A percentile compares a stretch with the other conserved stretches of the same genome.
Evolutionary conservation across 2,329 filamentous ascomycete genomes (phyloP).

Genomic region (Calonectria ilicicola): DNA sequence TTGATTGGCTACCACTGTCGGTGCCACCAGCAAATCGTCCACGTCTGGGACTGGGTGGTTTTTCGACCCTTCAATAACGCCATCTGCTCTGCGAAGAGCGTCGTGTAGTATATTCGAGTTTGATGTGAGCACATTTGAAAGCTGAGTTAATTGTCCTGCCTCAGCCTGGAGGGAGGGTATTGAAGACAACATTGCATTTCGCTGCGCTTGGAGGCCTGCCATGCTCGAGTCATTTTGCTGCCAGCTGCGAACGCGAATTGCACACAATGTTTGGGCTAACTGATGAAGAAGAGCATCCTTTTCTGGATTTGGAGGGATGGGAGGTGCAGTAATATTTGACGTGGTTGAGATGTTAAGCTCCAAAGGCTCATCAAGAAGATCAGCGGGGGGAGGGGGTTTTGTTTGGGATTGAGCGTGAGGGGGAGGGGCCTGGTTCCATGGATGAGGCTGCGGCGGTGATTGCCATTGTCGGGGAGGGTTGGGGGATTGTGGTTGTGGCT

Average conservation of each 20-base stretch:
- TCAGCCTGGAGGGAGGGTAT: slow-evolving; percentile 80
- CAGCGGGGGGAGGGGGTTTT: slow-evolving; percentile 55
- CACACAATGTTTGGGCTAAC: slow-evolving; percentile 76
- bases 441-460: slow-evolving; percentile 35
- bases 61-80: slow-evolving; percentile 79
- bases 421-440: slow-evolving; percentile 42
- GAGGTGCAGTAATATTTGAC: slow-evolving; percentile 74
- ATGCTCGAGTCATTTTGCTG: slow-evolving; percentile 81
- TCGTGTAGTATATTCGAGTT: slow-evolving; percentile 85
- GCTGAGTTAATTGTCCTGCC: slow-evolving; percentile 75
- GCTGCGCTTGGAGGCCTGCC: slow-evolving; percentile 82
- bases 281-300: slow-evolving; percentile 88
- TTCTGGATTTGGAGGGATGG: slow-evolving; percentile 94
- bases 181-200: slow-evolving; percentile 78
- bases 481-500: slow-evolving; percentile 27
- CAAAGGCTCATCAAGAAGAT: slow-evolving; percentile 69
- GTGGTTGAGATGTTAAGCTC: slow-evolving; percentile 62
- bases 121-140: slow-evolving; percentile 77
- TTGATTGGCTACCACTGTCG: slow-evolving; percentile 92
- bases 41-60: slow-evolving; percentile 79
- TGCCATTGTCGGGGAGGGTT: slow-evolving; percentile 41
- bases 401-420: slow-evolving; percentile 33
- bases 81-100: slow-evolving; percentile 82
- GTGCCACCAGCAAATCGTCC: slow-evolving; percentile 92
- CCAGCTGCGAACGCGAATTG: slow-evolving; percentile 76